Base-by-base conservation (phyloP, 148 eudicot species). In the Limonium bicolor region DNA sequence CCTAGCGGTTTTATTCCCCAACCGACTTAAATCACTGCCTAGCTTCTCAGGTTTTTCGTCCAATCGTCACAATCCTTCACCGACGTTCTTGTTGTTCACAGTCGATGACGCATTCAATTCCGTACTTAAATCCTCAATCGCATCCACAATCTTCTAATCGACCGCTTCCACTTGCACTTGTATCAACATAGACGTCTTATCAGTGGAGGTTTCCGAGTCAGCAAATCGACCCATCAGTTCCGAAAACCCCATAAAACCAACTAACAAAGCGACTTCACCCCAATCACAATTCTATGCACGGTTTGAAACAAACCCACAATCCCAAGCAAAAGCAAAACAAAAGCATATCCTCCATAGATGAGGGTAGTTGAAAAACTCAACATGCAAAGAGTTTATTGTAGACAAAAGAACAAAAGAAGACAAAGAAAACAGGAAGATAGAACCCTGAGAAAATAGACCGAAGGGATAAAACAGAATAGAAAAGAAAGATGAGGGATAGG, bases 121-220 rank as follows among this genome's bases (percentile, higher is more conserved):
- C 14, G 36, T 56, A 57, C 58, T 70, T 32, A 78, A 49, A 38
- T 53, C 55, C 11, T 52, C 50, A 22, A 86, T 46, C 23, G 58
- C 27, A 34, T 60, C 61, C 42, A 67, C 83, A 27, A 72, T 13
- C 54, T 76, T 87, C 41, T 41, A 36, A 37, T 87, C 94, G 21
- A 76, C 56, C 3, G 71, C 69, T 41, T 74, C 80, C 2, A 88
- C 49, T 57, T 88, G 86, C 19, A 77, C 70, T 65, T 83, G 92
- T 64, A 88, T 32, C 40, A 61, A 77, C 16, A 68, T 18, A 0
- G 72, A 56, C 15, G 66, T 83, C 58, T 59, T 42, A 27, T 42
- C 77, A 27, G 77, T 18, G 7, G 63, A 74, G 17, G 53, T 46
- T 41, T 88, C 92, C 21, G 83, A 59, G 6, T 62, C 67, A 1